Conservation (phyloP, 2,329 filamentous ascomycete genomes). For the Fusarium mangiferae region DNA sequence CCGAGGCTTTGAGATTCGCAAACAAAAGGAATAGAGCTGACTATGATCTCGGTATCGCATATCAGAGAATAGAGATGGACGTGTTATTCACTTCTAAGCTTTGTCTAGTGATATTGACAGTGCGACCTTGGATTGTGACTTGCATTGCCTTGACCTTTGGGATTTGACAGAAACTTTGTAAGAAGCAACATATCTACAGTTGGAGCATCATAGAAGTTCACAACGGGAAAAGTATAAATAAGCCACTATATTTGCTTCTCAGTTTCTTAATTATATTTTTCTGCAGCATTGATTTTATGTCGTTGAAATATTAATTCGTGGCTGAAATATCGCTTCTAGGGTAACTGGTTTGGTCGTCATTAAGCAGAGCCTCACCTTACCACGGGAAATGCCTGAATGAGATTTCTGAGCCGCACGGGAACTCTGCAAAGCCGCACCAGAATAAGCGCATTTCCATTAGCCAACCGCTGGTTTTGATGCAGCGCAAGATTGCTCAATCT, state of each 20-base stretch:
- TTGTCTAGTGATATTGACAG: not conserved
- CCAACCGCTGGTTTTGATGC: no score
- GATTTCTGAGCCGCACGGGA: not conserved
- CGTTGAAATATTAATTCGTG: no score
- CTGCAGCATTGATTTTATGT: accelerated
- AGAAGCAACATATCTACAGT: not conserved
- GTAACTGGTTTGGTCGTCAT: not conserved
- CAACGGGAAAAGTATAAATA: not conserved
- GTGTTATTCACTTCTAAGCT: accelerated
- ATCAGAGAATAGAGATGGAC: accelerated
- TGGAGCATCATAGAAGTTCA: accelerated
- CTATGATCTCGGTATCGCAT: not conserved
- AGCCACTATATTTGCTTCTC: accelerated
- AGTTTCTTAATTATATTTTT: not conserved
- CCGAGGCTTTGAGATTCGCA: not conserved
- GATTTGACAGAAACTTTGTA: accelerated
- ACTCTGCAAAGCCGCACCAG: accelerated
- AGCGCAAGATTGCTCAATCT: accelerated
- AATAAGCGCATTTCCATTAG: not conserved
- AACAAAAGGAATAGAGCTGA: accelerated
- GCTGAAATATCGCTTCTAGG: not conserved
- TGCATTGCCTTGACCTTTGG: no score
- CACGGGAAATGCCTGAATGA: not conserved
- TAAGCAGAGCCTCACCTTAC: not conserved
- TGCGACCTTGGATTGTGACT: no score